phyloP scores from a whole-genome alignment of 192 early-diverging fungal species.

The Thoreauomyces humboldtii region DNA sequence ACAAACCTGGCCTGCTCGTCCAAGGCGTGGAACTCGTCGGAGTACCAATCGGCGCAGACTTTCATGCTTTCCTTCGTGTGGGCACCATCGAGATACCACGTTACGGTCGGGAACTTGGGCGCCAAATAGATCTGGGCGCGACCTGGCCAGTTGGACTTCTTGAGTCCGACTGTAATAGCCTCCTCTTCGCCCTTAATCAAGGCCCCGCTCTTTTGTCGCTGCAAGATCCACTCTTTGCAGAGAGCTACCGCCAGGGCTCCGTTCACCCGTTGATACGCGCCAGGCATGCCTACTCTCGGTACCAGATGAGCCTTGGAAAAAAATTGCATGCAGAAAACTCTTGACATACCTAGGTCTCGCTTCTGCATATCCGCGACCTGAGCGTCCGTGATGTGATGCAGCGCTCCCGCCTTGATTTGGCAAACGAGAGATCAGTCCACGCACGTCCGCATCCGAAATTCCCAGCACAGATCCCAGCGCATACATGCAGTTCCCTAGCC shows the following conservation, averaged over 20 bases:
- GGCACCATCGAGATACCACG: conserved; percentile 90
- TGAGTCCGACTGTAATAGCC: conserved; percentile 65
- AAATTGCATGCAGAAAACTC: too few species aligned
- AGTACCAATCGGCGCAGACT: conserved; percentile 57
- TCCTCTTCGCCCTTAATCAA: conserved; percentile 28
- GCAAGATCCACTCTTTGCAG: conserved; percentile 66
- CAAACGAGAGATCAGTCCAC: too few species aligned
- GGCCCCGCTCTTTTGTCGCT: conserved; percentile 13
- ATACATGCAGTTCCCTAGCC: conserved; percentile 65
- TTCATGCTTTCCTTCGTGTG: conserved; percentile 88
- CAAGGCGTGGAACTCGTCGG: background rate
- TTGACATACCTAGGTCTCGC: too few species aligned
- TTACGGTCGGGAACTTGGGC: conserved; percentile 43
- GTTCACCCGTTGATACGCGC: conserved; percentile 82
- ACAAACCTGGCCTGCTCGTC: too few species aligned
- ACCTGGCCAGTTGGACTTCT: conserved; percentile 78
- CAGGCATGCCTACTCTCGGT: conserved; percentile 81
- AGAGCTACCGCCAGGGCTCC: conserved; percentile 75
- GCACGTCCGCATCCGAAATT: too few species aligned
- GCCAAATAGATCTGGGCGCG: conserved; percentile 73
- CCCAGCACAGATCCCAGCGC: too few species aligned
- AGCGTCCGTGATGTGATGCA: too few species aligned
- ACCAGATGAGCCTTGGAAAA: too few species aligned
- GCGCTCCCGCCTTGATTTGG: too few species aligned
- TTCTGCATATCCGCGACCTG: too few species aligned